Evolutionary conservation across 257 asterid genomes (phyloP).

Genomic region (Solanum sejunctum): DNA sequence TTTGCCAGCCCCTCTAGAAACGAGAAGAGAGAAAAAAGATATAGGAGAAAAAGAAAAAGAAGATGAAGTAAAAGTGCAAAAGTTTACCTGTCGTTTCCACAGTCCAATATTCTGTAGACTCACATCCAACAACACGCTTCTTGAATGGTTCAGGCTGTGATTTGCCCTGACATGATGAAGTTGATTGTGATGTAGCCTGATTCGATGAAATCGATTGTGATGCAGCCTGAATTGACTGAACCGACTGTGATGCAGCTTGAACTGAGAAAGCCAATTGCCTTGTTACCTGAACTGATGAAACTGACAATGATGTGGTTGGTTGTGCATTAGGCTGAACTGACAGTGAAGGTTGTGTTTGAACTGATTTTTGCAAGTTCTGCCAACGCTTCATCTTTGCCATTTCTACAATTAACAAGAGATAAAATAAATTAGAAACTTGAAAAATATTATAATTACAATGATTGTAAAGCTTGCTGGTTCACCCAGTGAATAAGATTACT

Average conservation of each 20-base stretch:
- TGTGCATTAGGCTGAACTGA: too few relatives aligned
- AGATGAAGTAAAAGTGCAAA: too few relatives aligned
- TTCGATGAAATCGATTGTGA: neutral
- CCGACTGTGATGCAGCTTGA: neutral
- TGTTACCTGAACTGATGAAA: neutral
- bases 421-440: too few relatives aligned
- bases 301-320: too few relatives aligned
- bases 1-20: too few relatives aligned
- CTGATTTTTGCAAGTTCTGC: neutral
- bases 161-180: neutral
- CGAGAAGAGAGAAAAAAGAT: too few relatives aligned
- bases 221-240: neutral
- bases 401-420: neutral
- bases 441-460: too few relatives aligned
- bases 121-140: neutral
- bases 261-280: neutral
- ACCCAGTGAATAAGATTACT: too few relatives aligned
- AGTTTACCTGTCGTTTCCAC: neutral
- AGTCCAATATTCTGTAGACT: neutral
- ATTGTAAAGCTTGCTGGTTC: too few relatives aligned
- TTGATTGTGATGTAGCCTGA: neutral
- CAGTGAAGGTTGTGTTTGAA: too few relatives aligned
- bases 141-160: neutral
- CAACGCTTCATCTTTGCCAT: neutral
- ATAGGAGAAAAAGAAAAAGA: neutral